These are phyloP conservation scores for Parascedosporium putredinis DNA, from an alignment of 2,329 filamentous ascomycete genomes.

Conservation along the genomic window DNA sequence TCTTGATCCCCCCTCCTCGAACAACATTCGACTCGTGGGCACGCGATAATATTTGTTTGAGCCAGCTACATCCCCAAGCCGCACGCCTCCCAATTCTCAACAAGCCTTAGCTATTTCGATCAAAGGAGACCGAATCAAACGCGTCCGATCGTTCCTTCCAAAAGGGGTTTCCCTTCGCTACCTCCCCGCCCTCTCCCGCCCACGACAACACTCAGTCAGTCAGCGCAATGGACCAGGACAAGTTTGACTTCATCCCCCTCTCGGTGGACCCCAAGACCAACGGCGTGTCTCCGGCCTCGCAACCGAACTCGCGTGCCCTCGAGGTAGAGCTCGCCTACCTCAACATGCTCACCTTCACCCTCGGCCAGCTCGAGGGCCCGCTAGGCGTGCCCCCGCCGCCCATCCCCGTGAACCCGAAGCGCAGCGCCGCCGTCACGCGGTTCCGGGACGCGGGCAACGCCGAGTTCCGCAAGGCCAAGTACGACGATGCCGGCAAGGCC, in stretches of 20 bases:
- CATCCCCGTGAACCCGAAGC: slow-evolving; percentile 85
- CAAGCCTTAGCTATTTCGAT: too few relatives aligned
- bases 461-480: slow-evolving; percentile 67
- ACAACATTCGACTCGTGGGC: too few relatives aligned
- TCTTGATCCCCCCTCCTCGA: too few relatives aligned
- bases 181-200: neutral
- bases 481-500: slow-evolving; percentile 65
- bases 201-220: too few relatives aligned
- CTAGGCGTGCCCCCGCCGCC: slow-evolving; percentile 70
- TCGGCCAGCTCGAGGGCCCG: slow-evolving; percentile 54
- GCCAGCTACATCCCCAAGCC: too few relatives aligned
- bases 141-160: slow-evolving; percentile 1
- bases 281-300: slow-evolving; percentile 42
- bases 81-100: too few relatives aligned
- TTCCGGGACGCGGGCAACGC: slow-evolving; percentile 80
- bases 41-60: too few relatives aligned
- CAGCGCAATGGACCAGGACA: slow-evolving; percentile 55
- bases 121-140: neutral
- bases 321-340: slow-evolving; percentile 59
- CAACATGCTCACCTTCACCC: slow-evolving; percentile 66
- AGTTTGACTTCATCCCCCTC: slow-evolving; percentile 75
- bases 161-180: too few relatives aligned
- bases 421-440: slow-evolving; percentile 77
- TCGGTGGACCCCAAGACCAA: slow-evolving; percentile 75
- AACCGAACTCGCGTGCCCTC: slow-evolving; percentile 38